These are phyloP conservation scores for Candida maltosa DNA, from an alignment of 805 yeast species.

Conservation along the genomic window DNA sequence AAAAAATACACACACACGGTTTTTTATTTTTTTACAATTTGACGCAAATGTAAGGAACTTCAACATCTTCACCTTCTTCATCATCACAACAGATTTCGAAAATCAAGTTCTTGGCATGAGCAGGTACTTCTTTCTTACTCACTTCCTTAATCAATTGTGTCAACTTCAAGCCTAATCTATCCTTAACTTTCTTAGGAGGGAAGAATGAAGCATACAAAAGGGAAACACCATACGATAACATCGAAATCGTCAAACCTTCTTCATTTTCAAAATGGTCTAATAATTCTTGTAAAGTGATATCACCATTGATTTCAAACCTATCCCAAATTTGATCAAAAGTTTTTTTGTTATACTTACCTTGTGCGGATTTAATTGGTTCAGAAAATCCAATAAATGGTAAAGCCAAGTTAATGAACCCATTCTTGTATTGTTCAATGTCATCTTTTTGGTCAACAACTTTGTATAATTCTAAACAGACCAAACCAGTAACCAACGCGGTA, in stretches of 20 bases:
- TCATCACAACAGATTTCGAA: constrained; percentile 94
- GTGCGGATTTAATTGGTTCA: constrained; percentile 87
- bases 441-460: constrained; percentile 78
- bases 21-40: constrained; percentile 18
- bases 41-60: constrained; percentile 82
- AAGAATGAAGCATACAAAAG: constrained; percentile 88
- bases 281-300: constrained; percentile 70
- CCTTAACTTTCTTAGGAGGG: constrained; percentile 87
- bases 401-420: constrained; percentile 89
- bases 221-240: constrained; percentile 90
- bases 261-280: constrained; percentile 71
- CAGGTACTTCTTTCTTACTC: constrained; percentile 76
- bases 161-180: constrained; percentile 63
- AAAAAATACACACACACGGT: too few relatives aligned
- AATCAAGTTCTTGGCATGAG: constrained; percentile 72
- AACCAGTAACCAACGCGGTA: constrained; percentile 95
- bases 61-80: constrained; percentile 89
- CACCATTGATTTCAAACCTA: constrained; percentile 78
- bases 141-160: constrained; percentile 80
- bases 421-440: constrained; percentile 81
- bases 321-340: constrained; percentile 92
- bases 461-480: constrained; percentile 86
- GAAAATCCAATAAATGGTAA: constrained; percentile 95
- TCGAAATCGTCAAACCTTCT: constrained; percentile 83
- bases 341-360: constrained; percentile 76